A percentile compares a stretch with the other conserved stretches of the same genome.
These are phyloP conservation scores for Coemansia sp. DNA, from an alignment of 192 early-diverging fungal genomes.

Conservation along the genomic window DNA sequence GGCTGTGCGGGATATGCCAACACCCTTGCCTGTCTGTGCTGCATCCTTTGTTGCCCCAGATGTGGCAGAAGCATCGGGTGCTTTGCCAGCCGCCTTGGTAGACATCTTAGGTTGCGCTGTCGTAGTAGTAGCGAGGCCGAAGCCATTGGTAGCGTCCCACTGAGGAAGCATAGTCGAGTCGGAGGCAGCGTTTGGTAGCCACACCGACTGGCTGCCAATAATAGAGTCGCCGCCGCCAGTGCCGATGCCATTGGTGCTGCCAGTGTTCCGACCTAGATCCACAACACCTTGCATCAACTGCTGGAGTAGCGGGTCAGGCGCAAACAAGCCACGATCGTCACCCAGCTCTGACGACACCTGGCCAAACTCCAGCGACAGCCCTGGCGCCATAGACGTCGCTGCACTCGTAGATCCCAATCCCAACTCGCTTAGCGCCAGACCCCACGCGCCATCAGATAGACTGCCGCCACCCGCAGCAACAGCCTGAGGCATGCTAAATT, in stretches of 20 bases:
- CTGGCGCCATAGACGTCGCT: background rate
- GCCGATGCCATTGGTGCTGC: background rate
- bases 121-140: background rate
- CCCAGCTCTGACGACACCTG: background rate
- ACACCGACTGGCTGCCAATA: constrained; percentile 7
- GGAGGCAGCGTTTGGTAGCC: constrained; percentile 14
- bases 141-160: constrained; percentile 5
- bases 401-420: constrained; percentile 15
- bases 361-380: background rate
- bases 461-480: background rate
- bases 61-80: background rate
- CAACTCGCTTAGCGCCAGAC: constrained; percentile 31
- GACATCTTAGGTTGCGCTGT: background rate
- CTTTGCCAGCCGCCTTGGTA: constrained; percentile 1
- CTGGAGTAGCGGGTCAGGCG: constrained; percentile 37
- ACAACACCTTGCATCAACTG: constrained; percentile 34
- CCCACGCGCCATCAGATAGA: constrained; percentile 16
- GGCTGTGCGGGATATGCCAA: background rate
- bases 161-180: constrained; percentile 17
- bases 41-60: background rate
- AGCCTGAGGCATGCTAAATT: background rate
- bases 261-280: constrained; percentile 1
- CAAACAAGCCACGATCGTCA: constrained; percentile 5
- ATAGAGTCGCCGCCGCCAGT: background rate
- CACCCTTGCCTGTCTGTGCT: background rate